Conservation (phyloP, 108 stramenopile species). For the Nitzschia inconspicua region DNA sequence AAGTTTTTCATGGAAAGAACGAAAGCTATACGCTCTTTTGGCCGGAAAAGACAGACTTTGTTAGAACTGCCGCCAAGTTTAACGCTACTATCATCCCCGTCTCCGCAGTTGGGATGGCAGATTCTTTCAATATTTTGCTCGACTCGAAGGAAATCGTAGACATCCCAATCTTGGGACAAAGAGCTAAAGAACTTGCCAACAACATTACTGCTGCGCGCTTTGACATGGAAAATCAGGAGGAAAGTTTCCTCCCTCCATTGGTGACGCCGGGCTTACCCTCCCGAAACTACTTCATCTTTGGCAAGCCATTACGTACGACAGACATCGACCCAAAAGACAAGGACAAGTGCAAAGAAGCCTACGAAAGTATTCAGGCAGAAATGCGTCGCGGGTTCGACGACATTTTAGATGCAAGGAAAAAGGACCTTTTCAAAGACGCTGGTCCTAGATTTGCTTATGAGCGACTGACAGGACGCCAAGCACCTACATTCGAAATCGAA, state of each 20-base stretch:
- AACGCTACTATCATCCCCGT: conserved; percentile 92
- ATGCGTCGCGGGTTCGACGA: conserved; percentile 69
- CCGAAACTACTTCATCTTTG: conserved; percentile 87
- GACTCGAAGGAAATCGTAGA: conserved; percentile 61
- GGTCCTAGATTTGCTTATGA: conserved; percentile 38
- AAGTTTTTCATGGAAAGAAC: conserved; percentile 79
- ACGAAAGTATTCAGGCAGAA: conserved; percentile 54
- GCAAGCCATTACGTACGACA: conserved; percentile 56
- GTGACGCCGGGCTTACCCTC: conserved; percentile 67
- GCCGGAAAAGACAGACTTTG: conserved; percentile 92
- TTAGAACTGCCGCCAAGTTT: conserved; percentile 85
- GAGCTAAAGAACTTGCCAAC: conserved; percentile 33
- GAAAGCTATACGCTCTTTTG: conserved; percentile 90
- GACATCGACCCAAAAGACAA: conserved; percentile 59
- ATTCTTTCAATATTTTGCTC: conserved; percentile 60
- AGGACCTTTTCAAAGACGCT: conserved; percentile 52
- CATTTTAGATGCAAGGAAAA: conserved; percentile 62
- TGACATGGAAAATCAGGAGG: conserved; percentile 51
- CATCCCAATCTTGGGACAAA: conserved; percentile 74
- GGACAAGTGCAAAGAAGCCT: conserved; percentile 55
- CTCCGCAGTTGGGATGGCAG: conserved; percentile 88
- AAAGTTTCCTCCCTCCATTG: conserved; percentile 66
- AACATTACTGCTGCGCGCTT: conserved; percentile 60
- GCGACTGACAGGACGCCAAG: conserved; percentile 31
- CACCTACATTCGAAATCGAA: conserved; percentile 44